Evolutionary conservation across 2,329 filamentous ascomycete genomes (phyloP), one percentile per base, ranked within the genome.

Genomic region (Juglanconis sp.): DNA sequence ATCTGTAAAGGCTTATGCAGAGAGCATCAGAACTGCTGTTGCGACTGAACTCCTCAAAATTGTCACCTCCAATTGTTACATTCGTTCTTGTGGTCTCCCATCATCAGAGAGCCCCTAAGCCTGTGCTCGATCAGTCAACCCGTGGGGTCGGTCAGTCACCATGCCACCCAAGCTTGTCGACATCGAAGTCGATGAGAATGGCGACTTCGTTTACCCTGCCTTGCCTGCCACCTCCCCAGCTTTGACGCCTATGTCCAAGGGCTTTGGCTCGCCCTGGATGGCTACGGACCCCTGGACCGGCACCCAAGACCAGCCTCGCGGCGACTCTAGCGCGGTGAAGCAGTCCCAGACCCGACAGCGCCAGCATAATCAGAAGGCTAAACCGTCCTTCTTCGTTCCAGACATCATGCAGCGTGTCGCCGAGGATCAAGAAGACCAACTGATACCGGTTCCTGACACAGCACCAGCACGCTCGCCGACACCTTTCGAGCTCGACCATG

Each of bases 321-420:
- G 70, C 5, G 69, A 69, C n/a, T 70, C 67, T 1, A 70, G 69
- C 49, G 69, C 66, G 3, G 58, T 73, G 53, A 72, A 73, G 35
- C 31, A 38, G 31, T 32, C 10, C 13, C 35, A 46, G 9, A 17
- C 31, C 11, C 55, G 48, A 24, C 60, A 52, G 9, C 53, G 52
- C 5, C 52, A 8, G 6, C 24, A n/a, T 7, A 48, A 30, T 6
- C 60, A 53, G 40, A 53, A 53, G 34, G 52, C 60, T 10, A 62
- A 62, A 10, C 31, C 56, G 8, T 53, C 60, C 0, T 62, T 59
- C 0, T 62, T 59, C 46, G 31, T 31, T 11, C 48, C 48, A 10
- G 24, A 38, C 8, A 34, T 53, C 3, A 11, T 24, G 15, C n/a
- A 10, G 2, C 13, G 40, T 5, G 4, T 46, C 3, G 51, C 35